Evolutionary conservation across 2,329 filamentous ascomycete species (phyloP), one percentile per base, ranked within the genome.

Genomic region (Apiospora koreana): DNA sequence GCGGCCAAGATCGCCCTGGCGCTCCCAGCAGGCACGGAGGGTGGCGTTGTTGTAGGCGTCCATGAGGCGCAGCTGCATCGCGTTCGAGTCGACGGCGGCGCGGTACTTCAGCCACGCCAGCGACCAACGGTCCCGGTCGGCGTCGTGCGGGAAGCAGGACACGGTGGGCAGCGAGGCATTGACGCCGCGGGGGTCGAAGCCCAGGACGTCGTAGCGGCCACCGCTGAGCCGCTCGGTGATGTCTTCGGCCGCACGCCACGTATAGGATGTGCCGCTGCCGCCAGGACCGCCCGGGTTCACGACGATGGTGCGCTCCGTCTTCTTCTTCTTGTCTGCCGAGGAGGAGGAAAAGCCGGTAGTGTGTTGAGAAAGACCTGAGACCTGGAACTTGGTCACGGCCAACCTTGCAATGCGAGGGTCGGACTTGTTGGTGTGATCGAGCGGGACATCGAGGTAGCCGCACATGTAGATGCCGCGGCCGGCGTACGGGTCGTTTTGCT

Each of bases 171-270:
- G 81, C 1, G 85, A 83, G 0, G 79, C 75, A 73, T 87, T 87
- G 68, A 87, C 84, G 1, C 86, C 86, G 3, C 86, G 82, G n/a
- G 86, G 86, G 68, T 88, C 86, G 82, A 84, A 88, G n/a, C 85
- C 84, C 18, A 88, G 75, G 7, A 87, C 82, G 70, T 87, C 85
- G 28, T 82, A 85, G 28, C 78, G 75, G 28, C 81, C 79, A 42
- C 80, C 80, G 69, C 83, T 85, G 16, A 87, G 75, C 3, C 83
- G 81, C 69, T 80, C 74, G 3, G 82, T 81, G 45, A 84, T 71
- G 0, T 71, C 68, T 69, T 85, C 80, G 3, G 79, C 81, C 0
- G 72, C 73, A 7, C 79, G 73, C 83, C 83, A 86, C 3, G 77
- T 79, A 48, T 83, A 82, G 0, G 69, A 76, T 0, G 82, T 85